These are phyloP conservation scores for Pseudoneurospora amorphoporcata DNA, from an alignment of 495 filamentous ascomycete genomes.

Conservation along the genomic window DNA sequence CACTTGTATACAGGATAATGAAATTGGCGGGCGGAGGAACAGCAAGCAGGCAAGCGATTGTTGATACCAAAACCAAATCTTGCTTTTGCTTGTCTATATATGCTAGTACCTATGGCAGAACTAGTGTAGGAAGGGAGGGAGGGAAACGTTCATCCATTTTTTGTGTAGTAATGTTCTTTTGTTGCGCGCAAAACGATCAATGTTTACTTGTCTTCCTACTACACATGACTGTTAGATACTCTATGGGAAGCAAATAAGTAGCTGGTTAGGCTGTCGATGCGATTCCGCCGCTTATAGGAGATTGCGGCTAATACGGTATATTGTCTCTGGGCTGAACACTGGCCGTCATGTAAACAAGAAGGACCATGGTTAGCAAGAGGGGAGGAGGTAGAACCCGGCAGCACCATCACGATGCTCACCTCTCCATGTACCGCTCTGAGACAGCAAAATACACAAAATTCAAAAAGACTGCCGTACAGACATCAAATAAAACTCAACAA, in stretches of 20 bases:
- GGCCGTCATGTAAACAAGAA: too few relatives aligned
- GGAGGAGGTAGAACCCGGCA: too few relatives aligned
- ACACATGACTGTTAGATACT: not conserved
- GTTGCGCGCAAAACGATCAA: not conserved
- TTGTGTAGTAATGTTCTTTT: not conserved
- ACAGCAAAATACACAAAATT: too few relatives aligned
- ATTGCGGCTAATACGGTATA: too few relatives aligned
- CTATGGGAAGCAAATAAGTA: accelerated
- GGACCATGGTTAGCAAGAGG: too few relatives aligned
- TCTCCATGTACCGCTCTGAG: too few relatives aligned
- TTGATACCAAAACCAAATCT: not conserved
- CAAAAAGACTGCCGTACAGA: too few relatives aligned
- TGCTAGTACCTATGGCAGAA: not conserved
- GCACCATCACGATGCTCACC: too few relatives aligned
- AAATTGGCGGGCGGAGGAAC: not conserved
- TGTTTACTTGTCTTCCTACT: not conserved
- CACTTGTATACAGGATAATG: not conserved
- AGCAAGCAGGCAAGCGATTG: not conserved
- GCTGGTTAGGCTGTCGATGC: not conserved
- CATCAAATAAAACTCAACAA: too few relatives aligned
- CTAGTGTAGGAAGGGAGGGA: not conserved
- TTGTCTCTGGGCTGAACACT: too few relatives aligned
- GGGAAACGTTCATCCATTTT: not conserved
- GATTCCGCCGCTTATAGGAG: too few relatives aligned
- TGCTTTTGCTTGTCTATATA: not conserved